Evolutionary conservation across 768 basidiomycete species (phyloP).

Genomic region (Tulasnella sp.): DNA sequence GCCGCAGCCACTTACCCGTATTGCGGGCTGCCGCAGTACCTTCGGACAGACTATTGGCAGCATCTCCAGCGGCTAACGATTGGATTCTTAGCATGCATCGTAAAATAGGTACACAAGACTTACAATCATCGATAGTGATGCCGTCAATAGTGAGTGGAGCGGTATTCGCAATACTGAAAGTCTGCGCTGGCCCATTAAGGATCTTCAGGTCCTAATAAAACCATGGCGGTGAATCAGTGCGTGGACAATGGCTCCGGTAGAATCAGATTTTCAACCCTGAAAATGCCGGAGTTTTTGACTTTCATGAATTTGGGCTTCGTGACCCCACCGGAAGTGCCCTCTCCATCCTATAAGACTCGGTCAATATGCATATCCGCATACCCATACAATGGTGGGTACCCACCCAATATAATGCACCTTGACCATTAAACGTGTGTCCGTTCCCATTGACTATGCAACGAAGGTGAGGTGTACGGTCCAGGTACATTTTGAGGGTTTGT

Average conservation of each 20-base stretch:
- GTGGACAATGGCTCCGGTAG: background rate
- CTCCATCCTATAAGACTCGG: conserved; percentile 17
- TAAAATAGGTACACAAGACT: conserved; percentile 18
- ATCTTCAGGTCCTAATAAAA: conserved; percentile 28
- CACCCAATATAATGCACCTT: conserved; percentile 38
- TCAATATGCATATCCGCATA: background rate
- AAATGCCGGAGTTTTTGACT: conserved; percentile 34
- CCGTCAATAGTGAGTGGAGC: conserved; percentile 34
- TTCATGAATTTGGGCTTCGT: conserved; percentile 34
- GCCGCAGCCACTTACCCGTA: no score
- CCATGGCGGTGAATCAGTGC: background rate
- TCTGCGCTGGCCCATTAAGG: conserved; percentile 33
- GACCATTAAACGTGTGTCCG: conserved; percentile 33
- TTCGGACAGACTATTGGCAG: conserved; percentile 41
- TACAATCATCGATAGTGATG: conserved; percentile 48
- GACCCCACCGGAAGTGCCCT: conserved; percentile 22
- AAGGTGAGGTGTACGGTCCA: background rate
- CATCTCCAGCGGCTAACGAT: conserved; percentile 39
- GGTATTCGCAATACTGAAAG: conserved; percentile 27
- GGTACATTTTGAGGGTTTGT: no score
- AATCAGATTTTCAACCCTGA: conserved; percentile 28
- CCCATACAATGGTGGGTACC: background rate
- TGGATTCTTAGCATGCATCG: background rate
- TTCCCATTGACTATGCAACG: conserved; percentile 31
- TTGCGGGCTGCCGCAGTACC: conserved; percentile 34